Conservation (phyloP, 2,329 filamentous ascomycete species). For the Colletotrichum costaricense region DNA sequence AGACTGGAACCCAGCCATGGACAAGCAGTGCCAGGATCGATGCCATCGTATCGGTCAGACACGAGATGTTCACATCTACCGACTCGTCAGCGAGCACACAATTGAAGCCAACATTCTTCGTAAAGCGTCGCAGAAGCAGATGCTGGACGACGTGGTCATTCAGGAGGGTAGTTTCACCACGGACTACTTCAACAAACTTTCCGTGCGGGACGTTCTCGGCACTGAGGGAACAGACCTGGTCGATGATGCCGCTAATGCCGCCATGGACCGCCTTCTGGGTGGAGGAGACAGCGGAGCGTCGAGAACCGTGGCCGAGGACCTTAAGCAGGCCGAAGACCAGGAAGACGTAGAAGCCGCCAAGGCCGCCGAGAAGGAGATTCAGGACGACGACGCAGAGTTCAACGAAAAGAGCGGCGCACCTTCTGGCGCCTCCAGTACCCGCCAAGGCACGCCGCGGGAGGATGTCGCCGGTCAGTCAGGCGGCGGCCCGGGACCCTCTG, state of each 20-base stretch:
- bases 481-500: slow-evolving; percentile 44
- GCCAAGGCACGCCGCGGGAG: slow-evolving; percentile 63
- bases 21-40: slow-evolving; percentile 98
- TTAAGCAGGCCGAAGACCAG: slow-evolving; percentile 91
- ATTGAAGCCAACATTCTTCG: slow-evolving; percentile 98
- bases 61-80: slow-evolving; percentile 97
- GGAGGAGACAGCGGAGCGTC: slow-evolving; percentile 70
- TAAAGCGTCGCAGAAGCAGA: slow-evolving; percentile 96
- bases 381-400: slow-evolving; percentile 88
- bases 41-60: slow-evolving; percentile 98
- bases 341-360: slow-evolving; percentile 92
- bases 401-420: slow-evolving; percentile 67
- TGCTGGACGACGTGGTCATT: slow-evolving; percentile 97
- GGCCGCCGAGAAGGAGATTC: slow-evolving; percentile 88
- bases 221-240: slow-evolving; percentile 64
- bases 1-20: slow-evolving; percentile 99
- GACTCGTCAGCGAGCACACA: slow-evolving; percentile 90
- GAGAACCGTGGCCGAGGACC: slow-evolving; percentile 73
- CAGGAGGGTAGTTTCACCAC: slow-evolving; percentile 98
- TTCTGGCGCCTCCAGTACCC: slow-evolving; percentile 62
- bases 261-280: slow-evolving; percentile 88
- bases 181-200: slow-evolving; percentile 90
- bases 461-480: slow-evolving; percentile 46
- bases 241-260: slow-evolving; percentile 79
- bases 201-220: slow-evolving; percentile 75